A percentile compares a stretch with the other conserved stretches of the same genome.
phyloP scores from a whole-genome alignment of 2,329 filamentous ascomycete species.

The Aspergillus sp. region DNA sequence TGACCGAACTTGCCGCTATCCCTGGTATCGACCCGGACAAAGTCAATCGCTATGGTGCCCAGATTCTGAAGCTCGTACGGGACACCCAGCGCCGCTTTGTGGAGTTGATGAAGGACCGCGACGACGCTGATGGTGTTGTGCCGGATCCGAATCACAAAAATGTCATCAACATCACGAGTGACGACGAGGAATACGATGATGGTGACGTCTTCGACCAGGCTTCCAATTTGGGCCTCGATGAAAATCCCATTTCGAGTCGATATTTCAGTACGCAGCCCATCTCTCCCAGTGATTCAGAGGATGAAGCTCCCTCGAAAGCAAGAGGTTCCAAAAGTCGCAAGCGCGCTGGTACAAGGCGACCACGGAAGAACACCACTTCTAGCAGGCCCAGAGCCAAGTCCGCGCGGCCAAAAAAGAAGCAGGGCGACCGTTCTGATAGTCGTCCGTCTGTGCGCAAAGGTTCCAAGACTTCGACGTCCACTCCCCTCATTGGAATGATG shows the following conservation, averaged over 20 bases:
- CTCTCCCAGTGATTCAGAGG: slow-evolving; percentile 20
- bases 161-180: slow-evolving; percentile 43
- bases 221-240: slow-evolving; percentile 23
- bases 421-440: slow-evolving; percentile 19
- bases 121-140: slow-evolving; percentile 49
- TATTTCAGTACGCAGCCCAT: slow-evolving; percentile 31
- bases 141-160: slow-evolving; percentile 47
- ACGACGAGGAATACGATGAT: slow-evolving; percentile 37
- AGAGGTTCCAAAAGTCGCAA: slow-evolving; percentile 23
- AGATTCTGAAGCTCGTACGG: slow-evolving; percentile 43
- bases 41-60: slow-evolving; percentile 43
- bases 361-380: slow-evolving; percentile 24
- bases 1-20: slow-evolving; percentile 39
- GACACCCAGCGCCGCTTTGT: slow-evolving; percentile 42
- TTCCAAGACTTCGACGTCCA: slow-evolving; percentile 25
- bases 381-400: slow-evolving; percentile 24
- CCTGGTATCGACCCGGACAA: slow-evolving; percentile 46
- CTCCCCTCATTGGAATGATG: slow-evolving; percentile 38
- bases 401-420: slow-evolving; percentile 22
- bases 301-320: slow-evolving; percentile 16
- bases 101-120: slow-evolving; percentile 44
- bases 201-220: slow-evolving; percentile 30
- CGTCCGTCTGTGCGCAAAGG: slow-evolving; percentile 24
- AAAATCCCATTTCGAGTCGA: slow-evolving; percentile 30
- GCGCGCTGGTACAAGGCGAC: slow-evolving; percentile 24